Percentiles rank a stretch among this genome's conserved stretches.
Evolutionary conservation across 2,329 filamentous ascomycete genomes (phyloP).

Genomic region (Plectosphaerella sp.): DNA sequence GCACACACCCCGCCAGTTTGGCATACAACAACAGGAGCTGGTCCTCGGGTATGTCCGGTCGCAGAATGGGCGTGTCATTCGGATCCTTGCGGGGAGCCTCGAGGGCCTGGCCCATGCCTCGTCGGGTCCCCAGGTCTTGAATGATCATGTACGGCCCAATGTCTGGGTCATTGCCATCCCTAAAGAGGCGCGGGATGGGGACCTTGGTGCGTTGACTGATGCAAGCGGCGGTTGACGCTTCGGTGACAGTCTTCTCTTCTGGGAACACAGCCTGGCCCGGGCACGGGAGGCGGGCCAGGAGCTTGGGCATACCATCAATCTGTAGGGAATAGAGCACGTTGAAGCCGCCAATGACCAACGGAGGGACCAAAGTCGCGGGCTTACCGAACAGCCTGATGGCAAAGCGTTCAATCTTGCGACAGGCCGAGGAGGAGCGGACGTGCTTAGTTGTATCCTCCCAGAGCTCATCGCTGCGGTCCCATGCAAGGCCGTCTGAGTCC

Average conservation of each 20-base stretch:
- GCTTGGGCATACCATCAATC: slow-evolving; percentile 3
- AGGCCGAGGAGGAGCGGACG: slow-evolving; percentile 11
- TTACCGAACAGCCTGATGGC: slow-evolving; percentile 11
- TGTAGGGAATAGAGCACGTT: slow-evolving; percentile 11
- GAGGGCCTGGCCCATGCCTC: slow-evolving; percentile 14
- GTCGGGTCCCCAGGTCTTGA: slow-evolving; percentile 16
- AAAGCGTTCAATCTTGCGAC: slow-evolving; percentile 15
- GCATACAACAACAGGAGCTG: slow-evolving; percentile 25
- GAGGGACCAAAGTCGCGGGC: slow-evolving; percentile 3
- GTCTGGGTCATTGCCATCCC: slow-evolving; percentile 13
- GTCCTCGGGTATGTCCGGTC: slow-evolving; percentile 18
- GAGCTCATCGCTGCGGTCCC: slow-evolving; percentile 21
- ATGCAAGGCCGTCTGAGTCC: slow-evolving; percentile 23
- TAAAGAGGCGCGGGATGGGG: slow-evolving; percentile 1
- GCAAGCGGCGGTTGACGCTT: slow-evolving; percentile 8
- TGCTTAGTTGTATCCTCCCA: slow-evolving; percentile 18
- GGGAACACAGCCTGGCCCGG: slow-evolving; percentile 11
- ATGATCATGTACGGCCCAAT: slow-evolving; percentile 24
- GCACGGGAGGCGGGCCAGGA: slow-evolving; percentile 9
- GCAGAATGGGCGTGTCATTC: neutral
- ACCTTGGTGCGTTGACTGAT: slow-evolving; percentile 6
- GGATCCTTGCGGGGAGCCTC: neutral
- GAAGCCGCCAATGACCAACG: slow-evolving; percentile 11
- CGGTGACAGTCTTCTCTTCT: slow-evolving; percentile 9
- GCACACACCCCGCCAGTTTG: slow-evolving; percentile 30